These are phyloP conservation scores for Huntiella abstrusa DNA, from an alignment of 2,329 filamentous ascomycete species.

Conservation along the genomic window DNA sequence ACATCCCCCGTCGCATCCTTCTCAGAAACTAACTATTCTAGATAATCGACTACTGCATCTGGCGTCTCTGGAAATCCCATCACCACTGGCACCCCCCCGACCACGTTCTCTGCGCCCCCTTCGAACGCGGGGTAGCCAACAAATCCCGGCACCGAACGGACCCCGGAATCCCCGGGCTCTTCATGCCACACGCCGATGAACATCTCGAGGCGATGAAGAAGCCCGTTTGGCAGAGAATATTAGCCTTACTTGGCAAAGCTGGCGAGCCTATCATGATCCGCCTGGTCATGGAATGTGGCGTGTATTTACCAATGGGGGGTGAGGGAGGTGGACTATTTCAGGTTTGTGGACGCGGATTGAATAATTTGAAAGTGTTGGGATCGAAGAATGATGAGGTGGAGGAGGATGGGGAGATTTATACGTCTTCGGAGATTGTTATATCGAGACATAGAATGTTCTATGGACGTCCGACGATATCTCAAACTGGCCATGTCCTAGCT, in stretches of 20 bases:
- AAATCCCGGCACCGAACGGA: conserved; percentile 18
- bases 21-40: conserved; percentile 17
- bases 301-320: conserved; percentile 47
- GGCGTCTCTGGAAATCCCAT: conserved; percentile 41
- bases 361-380: conserved; percentile 21
- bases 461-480: conserved; percentile 51
- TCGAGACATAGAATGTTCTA: conserved; percentile 77
- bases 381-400: background rate
- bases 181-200: conserved; percentile 43
- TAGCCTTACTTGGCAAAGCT: conserved; percentile 53
- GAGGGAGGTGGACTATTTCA: conserved; percentile 54
- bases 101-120: conserved; percentile 74
- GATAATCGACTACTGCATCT: conserved; percentile 63
- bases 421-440: conserved; percentile 47
- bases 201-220: conserved; percentile 45
- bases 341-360: conserved; percentile 49
- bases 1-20: conserved; percentile 1
- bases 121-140: conserved; percentile 30
- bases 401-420: conserved; percentile 8
- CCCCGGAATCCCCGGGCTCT: conserved; percentile 38
- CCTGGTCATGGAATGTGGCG: conserved; percentile 55
- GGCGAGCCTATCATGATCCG: conserved; percentile 63
- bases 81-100: conserved; percentile 29
- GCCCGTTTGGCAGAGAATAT: conserved; percentile 55
- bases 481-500: conserved; percentile 46